These are phyloP conservation scores for Cetraspora pellucida DNA, from an alignment of 192 early-diverging fungal species.

Conservation along the genomic window DNA sequence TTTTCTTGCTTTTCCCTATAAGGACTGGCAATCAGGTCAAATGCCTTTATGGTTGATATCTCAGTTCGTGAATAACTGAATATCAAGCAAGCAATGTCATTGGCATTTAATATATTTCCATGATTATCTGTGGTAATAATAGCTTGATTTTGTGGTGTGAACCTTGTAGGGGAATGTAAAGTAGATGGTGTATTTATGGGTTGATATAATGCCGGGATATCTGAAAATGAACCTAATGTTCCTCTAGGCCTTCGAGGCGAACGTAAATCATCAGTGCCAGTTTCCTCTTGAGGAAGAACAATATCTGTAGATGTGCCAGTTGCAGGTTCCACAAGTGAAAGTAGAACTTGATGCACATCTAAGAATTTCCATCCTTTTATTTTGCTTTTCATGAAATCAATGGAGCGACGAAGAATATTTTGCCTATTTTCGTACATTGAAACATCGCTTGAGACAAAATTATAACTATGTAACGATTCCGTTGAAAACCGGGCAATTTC, in stretches of 20 bases:
- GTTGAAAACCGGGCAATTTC: conserved; percentile 53
- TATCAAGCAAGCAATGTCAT: conserved; percentile 60
- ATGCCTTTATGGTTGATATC: conserved; percentile 45
- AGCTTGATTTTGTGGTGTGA: conserved; percentile 62
- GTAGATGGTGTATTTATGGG: conserved; percentile 12
- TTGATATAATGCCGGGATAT: conserved; percentile 32
- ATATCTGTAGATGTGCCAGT: conserved; percentile 32
- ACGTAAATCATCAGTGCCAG: not conserved
- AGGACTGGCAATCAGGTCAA: conserved; percentile 48
- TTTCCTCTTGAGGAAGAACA: conserved; percentile 24
- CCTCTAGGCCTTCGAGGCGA: conserved; percentile 38
- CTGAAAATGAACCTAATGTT: conserved; percentile 35
- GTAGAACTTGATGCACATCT: conserved; percentile 38
- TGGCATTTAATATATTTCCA: conserved; percentile 55
- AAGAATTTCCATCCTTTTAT: conserved; percentile 54
- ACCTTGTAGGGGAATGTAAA: conserved; percentile 57
- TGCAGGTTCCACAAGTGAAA: conserved; percentile 33
- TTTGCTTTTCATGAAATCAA: conserved; percentile 59
- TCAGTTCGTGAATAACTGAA: conserved; percentile 52
- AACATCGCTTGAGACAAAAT: conserved; percentile 46
- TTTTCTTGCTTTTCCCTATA: conserved; percentile 48
- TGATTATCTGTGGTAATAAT: conserved; percentile 58
- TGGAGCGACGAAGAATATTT: conserved; percentile 52
- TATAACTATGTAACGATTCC: conserved; percentile 51
- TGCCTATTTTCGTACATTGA: conserved; percentile 45